Percentiles rank a stretch among this genome's conserved stretches.
Conservation (phyloP, 2,329 filamentous ascomycete genomes). For the Fusarium secorum region DNA sequence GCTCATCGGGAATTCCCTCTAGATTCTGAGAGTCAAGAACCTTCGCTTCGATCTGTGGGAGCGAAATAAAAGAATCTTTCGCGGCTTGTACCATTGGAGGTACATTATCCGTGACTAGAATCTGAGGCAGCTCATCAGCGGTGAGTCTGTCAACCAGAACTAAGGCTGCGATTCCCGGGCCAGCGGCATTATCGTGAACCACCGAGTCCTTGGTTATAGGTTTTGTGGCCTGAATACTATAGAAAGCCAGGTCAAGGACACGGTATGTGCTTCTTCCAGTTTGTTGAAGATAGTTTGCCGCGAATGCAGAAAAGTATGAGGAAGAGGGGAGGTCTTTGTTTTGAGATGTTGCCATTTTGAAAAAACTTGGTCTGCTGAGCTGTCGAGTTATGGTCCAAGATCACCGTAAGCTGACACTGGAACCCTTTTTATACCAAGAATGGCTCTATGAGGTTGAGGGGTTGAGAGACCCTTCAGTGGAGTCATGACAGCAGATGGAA, state of each 20-base stretch:
- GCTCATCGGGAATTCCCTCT: constrained; percentile 17
- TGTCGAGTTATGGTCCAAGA: neutral
- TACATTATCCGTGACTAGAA: constrained; percentile 33
- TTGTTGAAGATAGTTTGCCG: constrained; percentile 38
- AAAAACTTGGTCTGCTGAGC: neutral
- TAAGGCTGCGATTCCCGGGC: constrained; percentile 44
- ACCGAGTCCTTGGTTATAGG: constrained; percentile 38
- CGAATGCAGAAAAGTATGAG: constrained; percentile 40
- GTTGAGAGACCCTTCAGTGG: neutral
- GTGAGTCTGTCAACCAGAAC: constrained; percentile 31
- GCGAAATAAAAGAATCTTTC: constrained; percentile 13
- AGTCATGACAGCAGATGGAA: neutral
- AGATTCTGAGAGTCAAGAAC: constrained; percentile 36
- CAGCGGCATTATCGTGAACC: constrained; percentile 47
- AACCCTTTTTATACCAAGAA: neutral
- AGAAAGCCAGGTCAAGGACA: constrained; percentile 28
- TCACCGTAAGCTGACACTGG: neutral
- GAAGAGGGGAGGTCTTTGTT: constrained; percentile 23
- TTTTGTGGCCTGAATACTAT: constrained; percentile 20
- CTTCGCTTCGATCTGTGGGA: constrained; percentile 6
- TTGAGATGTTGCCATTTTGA: constrained; percentile 12
- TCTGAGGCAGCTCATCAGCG: neutral
- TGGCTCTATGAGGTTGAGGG: neutral
- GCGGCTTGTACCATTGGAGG: constrained; percentile 30
- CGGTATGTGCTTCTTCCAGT: constrained; percentile 43